phyloP scores from a whole-genome alignment of 2,329 filamentous ascomycete genomes.

The Colletotrichum tofieldiae region DNA sequence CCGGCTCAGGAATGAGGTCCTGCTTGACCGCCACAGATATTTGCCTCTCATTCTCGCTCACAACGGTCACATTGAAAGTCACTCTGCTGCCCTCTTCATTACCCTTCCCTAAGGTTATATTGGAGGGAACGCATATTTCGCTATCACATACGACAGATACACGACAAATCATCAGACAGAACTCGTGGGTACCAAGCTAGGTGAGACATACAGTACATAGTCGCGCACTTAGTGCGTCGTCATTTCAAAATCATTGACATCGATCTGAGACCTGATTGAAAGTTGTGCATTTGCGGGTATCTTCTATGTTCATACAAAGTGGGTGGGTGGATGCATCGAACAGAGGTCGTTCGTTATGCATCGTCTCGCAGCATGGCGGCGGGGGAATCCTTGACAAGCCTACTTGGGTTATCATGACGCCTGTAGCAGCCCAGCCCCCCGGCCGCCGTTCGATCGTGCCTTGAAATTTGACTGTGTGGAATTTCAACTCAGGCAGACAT shows the following conservation, averaged over 20 bases:
- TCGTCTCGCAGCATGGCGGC: neutral
- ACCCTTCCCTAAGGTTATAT: too few species aligned
- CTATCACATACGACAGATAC: neutral
- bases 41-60: neutral
- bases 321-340: neutral
- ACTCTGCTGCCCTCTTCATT: neutral
- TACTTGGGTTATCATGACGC: neutral
- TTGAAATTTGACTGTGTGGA: neutral
- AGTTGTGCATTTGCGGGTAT: conserved; percentile 27
- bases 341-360: neutral
- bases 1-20: neutral
- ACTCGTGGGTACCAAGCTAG: neutral
- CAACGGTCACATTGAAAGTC: too few species aligned
- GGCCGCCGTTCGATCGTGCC: neutral
- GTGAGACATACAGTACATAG: neutral
- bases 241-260: neutral
- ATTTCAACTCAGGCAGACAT: neutral
- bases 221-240: neutral
- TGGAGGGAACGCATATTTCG: neutral
- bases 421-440: neutral
- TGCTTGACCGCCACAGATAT: neutral
- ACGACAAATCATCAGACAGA: neutral
- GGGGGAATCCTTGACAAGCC: neutral
- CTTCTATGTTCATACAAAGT: conserved; percentile 1
- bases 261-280: neutral